These are phyloP conservation scores for Rhodosporidiobolus sp. DNA, from an alignment of 768 basidiomycete species.

Conservation along the genomic window DNA sequence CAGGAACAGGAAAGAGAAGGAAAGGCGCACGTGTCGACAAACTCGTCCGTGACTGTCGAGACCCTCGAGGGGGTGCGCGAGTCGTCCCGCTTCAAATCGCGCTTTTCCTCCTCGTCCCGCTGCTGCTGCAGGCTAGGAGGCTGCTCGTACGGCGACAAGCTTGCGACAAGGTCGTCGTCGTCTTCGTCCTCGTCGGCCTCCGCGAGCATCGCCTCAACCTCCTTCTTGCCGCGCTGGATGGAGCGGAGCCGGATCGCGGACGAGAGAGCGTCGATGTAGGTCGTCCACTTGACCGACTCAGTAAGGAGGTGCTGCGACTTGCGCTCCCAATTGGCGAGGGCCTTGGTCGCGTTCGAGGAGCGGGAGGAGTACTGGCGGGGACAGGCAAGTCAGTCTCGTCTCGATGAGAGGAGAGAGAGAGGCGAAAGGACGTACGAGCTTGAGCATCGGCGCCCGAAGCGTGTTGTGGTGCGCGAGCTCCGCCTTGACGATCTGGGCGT, in stretches of 20 bases:
- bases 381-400: neutral
- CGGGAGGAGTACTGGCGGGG: slow-evolving; percentile 68
- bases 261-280: slow-evolving; percentile 86
- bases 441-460: slow-evolving; percentile 74
- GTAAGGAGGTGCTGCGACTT: slow-evolving; percentile 82
- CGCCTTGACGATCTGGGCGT: slow-evolving; percentile 68
- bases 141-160: slow-evolving; percentile 17
- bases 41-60: slow-evolving; percentile 7
- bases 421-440: slow-evolving; percentile 58
- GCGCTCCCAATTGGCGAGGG: slow-evolving; percentile 82
- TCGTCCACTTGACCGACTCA: slow-evolving; percentile 93
- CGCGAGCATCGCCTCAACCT: slow-evolving; percentile 60
- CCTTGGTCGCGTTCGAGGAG: slow-evolving; percentile 68
- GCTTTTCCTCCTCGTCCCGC: neutral
- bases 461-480: slow-evolving; percentile 82
- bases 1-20: too few species aligned
- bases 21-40: slow-evolving; percentile 18
- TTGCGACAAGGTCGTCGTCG: slow-evolving; percentile 5
- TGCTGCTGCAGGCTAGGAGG: neutral
- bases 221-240: slow-evolving; percentile 87
- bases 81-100: neutral
- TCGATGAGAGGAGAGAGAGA: neutral
- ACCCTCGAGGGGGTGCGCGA: neutral
- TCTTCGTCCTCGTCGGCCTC: slow-evolving; percentile 27
- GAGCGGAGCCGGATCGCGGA: slow-evolving; percentile 76